These are phyloP conservation scores for Haplosporangium sp. DNA, from an alignment of 371 early-diverging fungal genomes.

Conservation along the genomic window DNA sequence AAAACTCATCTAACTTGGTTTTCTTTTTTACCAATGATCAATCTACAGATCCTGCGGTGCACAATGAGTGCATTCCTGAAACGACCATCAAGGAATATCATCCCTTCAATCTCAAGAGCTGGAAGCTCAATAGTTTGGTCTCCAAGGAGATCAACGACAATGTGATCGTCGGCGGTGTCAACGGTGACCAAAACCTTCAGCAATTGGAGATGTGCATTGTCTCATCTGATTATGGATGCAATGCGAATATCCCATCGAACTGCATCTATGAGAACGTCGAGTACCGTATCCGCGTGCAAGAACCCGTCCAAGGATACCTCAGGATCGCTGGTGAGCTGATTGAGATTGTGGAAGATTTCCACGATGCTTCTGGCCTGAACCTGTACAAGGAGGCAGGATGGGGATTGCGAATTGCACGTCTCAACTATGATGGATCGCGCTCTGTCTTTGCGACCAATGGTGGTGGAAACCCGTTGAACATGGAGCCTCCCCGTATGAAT, in stretches of 20 bases:
- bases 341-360: conserved; percentile 12
- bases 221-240: conserved; percentile 20
- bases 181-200: conserved; percentile 13
- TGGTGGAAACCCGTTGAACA: conserved; percentile 2
- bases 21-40: neutral
- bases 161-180: conserved; percentile 20
- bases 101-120: conserved; percentile 29
- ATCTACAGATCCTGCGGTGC: neutral
- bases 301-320: conserved; percentile 26
- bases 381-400: conserved; percentile 26
- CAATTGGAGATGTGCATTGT: conserved; percentile 29
- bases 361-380: conserved; percentile 16
- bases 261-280: conserved; percentile 37
- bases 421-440: neutral
- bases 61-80: conserved; percentile 8
- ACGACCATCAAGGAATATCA: conserved; percentile 23
- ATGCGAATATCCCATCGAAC: conserved; percentile 1
- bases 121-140: conserved; percentile 12
- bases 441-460: conserved; percentile 14
- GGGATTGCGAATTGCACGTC: conserved; percentile 20
- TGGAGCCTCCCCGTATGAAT: conserved; percentile 4
- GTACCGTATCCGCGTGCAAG: conserved; percentile 23
- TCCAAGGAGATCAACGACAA: conserved; percentile 5
- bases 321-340: neutral
- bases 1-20: neutral